Evolutionary conservation across 345 rosid species (phyloP).

Genomic region (Aegle marmelos): DNA sequence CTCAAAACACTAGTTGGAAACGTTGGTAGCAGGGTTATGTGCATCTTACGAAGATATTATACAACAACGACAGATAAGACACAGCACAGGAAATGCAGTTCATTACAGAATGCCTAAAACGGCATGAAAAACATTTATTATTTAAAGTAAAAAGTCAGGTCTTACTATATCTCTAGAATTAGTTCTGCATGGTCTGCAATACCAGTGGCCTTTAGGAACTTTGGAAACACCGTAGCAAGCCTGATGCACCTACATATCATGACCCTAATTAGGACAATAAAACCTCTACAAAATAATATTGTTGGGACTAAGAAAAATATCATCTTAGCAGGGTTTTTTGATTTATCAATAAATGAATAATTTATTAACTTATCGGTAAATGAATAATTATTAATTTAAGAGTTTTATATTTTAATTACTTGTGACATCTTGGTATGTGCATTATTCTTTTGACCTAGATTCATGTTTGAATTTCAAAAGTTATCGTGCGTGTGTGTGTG

Average conservation of each 20-base stretch:
- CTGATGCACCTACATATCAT: conserved; percentile 42
- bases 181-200: conserved; percentile 47
- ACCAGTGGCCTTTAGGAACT: conserved; percentile 46
- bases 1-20: neutral
- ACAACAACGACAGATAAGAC: neutral
- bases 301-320: no score
- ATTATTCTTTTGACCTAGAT: no score
- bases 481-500: no score
- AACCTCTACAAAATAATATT: no score
- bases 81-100: neutral
- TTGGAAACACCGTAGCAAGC: conserved; percentile 52
- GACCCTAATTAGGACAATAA: neutral
- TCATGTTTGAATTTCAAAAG: no score
- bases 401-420: no score
- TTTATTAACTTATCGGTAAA: no score
- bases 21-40: neutral
- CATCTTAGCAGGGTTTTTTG: no score
- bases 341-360: no score
- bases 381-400: no score
- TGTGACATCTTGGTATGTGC: no score
- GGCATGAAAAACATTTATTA: neutral
- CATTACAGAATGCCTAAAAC: neutral
- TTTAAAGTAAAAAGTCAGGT: neutral
- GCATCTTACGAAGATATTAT: neutral
- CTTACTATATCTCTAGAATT: conserved; percentile 40